Conservation (phyloP, 2,329 filamentous ascomycete genomes). For the Microcyclosporella mali region DNA sequence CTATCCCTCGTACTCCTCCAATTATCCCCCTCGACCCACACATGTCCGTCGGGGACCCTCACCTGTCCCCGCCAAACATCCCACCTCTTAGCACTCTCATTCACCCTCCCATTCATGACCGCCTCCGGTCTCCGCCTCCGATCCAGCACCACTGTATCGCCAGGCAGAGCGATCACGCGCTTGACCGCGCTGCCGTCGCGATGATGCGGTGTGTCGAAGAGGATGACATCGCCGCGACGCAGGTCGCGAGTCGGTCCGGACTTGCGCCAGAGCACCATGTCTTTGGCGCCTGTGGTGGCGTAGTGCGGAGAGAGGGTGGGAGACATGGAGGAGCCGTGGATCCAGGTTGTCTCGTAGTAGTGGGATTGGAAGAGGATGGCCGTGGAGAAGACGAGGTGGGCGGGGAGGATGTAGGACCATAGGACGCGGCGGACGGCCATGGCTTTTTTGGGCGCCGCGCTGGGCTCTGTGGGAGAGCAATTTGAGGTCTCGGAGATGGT, state of each 20-base stretch:
- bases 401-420: slow-evolving; percentile 6
- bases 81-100: slow-evolving; percentile 25
- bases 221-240: slow-evolving; percentile 40
- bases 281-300: slow-evolving; percentile 34
- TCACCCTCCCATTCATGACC: slow-evolving; percentile 33
- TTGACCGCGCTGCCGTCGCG: slow-evolving; percentile 70
- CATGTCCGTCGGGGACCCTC: slow-evolving; percentile 71
- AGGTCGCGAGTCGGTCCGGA: slow-evolving; percentile 24
- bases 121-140: slow-evolving; percentile 30
- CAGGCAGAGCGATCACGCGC: slow-evolving; percentile 71
- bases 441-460: not conserved
- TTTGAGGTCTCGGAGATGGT: not conserved
- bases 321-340: slow-evolving; percentile 41
- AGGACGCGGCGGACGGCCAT: not conserved
- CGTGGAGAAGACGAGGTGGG: slow-evolving; percentile 7
- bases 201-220: slow-evolving; percentile 52
- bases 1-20: slow-evolving; percentile 69
- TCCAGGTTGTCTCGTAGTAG: slow-evolving; percentile 32
- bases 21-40: slow-evolving; percentile 94
- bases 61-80: slow-evolving; percentile 34
- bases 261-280: slow-evolving; percentile 36
- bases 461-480: not conserved
- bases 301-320: slow-evolving; percentile 41
- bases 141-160: slow-evolving; percentile 65
- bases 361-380: slow-evolving; percentile 37